Base-by-base conservation (phyloP, 2,329 filamentous ascomycete species). In the Fusarium domesticum region DNA sequence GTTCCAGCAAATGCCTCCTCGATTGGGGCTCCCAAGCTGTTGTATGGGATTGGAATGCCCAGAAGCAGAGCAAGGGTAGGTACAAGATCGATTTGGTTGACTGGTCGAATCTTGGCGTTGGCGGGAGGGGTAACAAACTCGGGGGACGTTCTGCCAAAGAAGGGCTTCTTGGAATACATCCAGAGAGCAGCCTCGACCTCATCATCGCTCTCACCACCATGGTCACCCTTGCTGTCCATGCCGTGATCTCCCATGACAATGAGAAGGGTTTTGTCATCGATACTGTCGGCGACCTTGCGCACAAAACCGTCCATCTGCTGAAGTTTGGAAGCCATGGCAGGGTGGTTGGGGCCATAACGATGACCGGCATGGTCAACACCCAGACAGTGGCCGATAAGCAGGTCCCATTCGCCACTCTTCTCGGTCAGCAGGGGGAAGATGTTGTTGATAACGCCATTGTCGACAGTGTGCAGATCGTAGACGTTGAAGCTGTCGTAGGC, bases 171-270 rank as follows among this genome's bases (percentile, higher is more conserved):
- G 2, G 93, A 95, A 66, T 97, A 98, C 90, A 98, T 95, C 92
- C 93, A 98, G 36, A 98, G 68, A 2, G 93, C 90, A 43, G 93
- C 90, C 66, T 98, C 84, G 6, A 98, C 81, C 65, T 98, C 93
- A 53, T 97, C 90, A 56, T 96, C 89, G 23, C 92, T 96, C 71
- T 98, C 93, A 42, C 93, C 93, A n/a, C 93, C 93, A 62, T 98
- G 93, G 56, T 98, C 93, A 15, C 93, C 93, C 70, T 98, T 97
- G 48, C 80, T 75, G 66, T 98, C 93, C 93, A 98, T 98, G 10
- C 93, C 93, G 63, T 98, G 93, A 64, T 98, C 93, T n/a, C 93
- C 93, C 89, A 98, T 95, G 12, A 98, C 87, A 16, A 98, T 83
- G 28, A 98, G 73, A 17, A 98, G 73, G 0, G 93, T 98, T 43